Base-by-base conservation (phyloP, 139 green algal genomes). In the Ostreobium quekettii region DNA sequence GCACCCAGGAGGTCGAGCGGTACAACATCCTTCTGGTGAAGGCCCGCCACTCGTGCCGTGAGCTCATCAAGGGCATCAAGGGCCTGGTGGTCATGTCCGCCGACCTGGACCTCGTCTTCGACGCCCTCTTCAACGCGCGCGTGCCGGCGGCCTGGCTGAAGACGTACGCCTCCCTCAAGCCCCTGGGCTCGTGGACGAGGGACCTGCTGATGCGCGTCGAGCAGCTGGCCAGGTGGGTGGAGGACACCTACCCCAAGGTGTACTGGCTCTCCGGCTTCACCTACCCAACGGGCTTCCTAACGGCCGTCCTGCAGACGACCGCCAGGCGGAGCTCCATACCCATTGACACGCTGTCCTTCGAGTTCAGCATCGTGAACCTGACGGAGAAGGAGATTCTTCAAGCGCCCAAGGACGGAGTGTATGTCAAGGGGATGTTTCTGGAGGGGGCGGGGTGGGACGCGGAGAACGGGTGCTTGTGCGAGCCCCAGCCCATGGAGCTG, bases 201-300 rank as follows among this genome's bases (percentile, higher is more conserved):
- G 89, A 96, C 73, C 80, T 95, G 75, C 69, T 94, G 66, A 35
- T 62, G 70, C 83, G 87, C 61, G 74, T 91, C 19, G 78, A 88
- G 62, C 80, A 91, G 83, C 80, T 96, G 47, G 72, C 74, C 1
- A 53, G 60, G 4, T 96, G 87, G 89, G 74, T 82, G 30, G 76
- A 87, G 66, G 75, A 85, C 53, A 78, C 49, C 56, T 92, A 92
- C 76, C 87, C 87, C 38, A 79, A 72, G 35, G 79, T 90, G 33
- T 95, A 91, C 79, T 94, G 87, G 87, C 84, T 96, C 49, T 75
- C 74, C 4, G 87, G 84, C 47, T 96, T 96, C 80, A 93, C 86
- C 2, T 94, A 92, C 74, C 87, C 87, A 0, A 90, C 86, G 15
- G 81, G 81, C 47, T 95, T 95, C 79, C 70, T 92, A 1, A 92